Base-by-base conservation (phyloP, 495 filamentous ascomycete species). In the Trichoderma asperelloides region DNA sequence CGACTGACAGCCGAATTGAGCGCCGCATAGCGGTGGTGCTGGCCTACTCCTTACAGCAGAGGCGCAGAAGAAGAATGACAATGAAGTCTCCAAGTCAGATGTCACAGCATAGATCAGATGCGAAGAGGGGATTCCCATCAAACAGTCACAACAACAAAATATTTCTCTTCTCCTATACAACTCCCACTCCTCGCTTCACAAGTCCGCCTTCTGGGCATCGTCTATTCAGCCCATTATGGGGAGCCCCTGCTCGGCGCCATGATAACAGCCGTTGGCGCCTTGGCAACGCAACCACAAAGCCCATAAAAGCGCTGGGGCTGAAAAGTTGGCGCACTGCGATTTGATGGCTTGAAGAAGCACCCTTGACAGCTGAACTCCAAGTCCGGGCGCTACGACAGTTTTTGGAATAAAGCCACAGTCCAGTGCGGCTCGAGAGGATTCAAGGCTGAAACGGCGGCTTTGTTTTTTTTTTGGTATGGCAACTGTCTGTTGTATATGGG, bases 331-430 rank as follows among this genome's bases (percentile, higher is more conserved):
- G 55, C 55, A 4, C 28, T 30, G 55, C 55, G 16, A 60, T 60
- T 60, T 60, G 55, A 60, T 11, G 15, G 43, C 43, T 47, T 47
- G 43, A 3, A 15, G n/a, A 2, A 18, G n/a, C 8, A 60, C 55
- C 55, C 55, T 60, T 28, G 55, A 60, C 55, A 60, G 55, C 55
- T 60, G 55, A 60, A 60, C 23, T 60, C 55, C 11, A 30, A 11
- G 25, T 30, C 12, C 25, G 16, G 8, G 23, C 55, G 55, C 55
- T 18, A 60, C n/a, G 55, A 7, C 55, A 13, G 23, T 60, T 28
- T 60, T 60, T 21, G 55, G 55, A 25, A 7, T 60, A 60, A 28
- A 21, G 7, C 55, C 27, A 51, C 1, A 23, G 1, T 18, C 55
- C 13, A 11, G 6, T 15, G 43, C 43, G 43, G 43, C 43, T 47